Base-by-base conservation (phyloP, 2,329 filamentous ascomycete genomes). In the Plectosphaerella sp. region DNA sequence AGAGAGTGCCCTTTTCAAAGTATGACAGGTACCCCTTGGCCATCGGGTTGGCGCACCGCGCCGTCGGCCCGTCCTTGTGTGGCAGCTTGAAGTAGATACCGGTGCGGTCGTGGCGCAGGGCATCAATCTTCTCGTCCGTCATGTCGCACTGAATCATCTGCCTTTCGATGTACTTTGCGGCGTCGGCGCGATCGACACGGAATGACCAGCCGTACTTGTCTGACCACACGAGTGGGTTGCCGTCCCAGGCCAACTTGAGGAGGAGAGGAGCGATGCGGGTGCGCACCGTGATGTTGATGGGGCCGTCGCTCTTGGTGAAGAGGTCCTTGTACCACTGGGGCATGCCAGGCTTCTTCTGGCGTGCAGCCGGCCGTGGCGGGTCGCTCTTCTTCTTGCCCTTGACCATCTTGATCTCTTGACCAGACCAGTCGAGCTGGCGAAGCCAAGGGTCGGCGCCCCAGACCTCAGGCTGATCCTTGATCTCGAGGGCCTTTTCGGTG, bases 311-410 rank as follows among this genome's bases (percentile, higher is more conserved):
- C 52, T 84, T 91, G 1, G 79, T 61, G 61, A 95, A 96, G 1
- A 99, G 75, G 65, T 91, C 91, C 64, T 94, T 97, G 72, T 96
- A 99, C 94, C 94, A 99, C 58, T 88, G 80, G 0, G 94, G 94
- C 88, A 89, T 94, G 14, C 94, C 94, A 0, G 93, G 92, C 72
- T 88, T 91, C 76, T 97, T 99, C 67, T 99, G 94, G 45, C 88
- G 79, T 11, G 86, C 86, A 8, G 86, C 88, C 28, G 87, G 91
- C 45, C 91, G 78, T 2, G 88, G 87, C 11, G 87, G 85, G 52
- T 95, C 90, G 10, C 74, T 77, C 67, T 96, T 97, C 70, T 88
- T 92, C 73, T 94, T 97, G 4, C 87, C 88, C 66, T 97, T 97
- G 20, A 84, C 86, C 88, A 93, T 94, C 65, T 83, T 92, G 56